Evolutionary conservation across 805 yeast genomes (phyloP).

Genomic region (Ascoidea tarda): DNA sequence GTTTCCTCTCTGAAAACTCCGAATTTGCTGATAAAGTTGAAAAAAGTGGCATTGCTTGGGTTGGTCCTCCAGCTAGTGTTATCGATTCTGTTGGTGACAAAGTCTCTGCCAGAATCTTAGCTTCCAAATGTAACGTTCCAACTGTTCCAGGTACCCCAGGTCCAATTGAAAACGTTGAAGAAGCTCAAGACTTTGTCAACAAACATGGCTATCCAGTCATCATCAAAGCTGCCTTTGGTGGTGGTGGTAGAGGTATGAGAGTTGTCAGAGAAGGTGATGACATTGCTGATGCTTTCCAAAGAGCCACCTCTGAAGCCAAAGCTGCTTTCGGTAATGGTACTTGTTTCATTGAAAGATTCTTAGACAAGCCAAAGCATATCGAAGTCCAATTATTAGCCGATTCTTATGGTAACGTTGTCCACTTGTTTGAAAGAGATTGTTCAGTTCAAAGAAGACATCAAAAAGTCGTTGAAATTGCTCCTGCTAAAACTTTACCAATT

Average conservation of each 20-base stretch:
- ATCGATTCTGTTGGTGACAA: constrained; percentile 96
- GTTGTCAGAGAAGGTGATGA: constrained; percentile 95
- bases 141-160: constrained; percentile 98
- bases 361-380: constrained; percentile 92
- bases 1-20: constrained; percentile 80
- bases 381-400: constrained; percentile 96
- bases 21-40: constrained; percentile 89
- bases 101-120: constrained; percentile 85
- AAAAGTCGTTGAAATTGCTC: constrained; percentile 97
- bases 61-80: constrained; percentile 81
- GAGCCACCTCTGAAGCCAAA: constrained; percentile 90
- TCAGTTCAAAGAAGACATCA: constrained; percentile 99
- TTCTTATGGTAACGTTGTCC: constrained; percentile 86
- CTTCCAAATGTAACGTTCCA: constrained; percentile 72
- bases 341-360: constrained; percentile 90
- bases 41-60: constrained; percentile 86
- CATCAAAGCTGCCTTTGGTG: constrained; percentile 98
- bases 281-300: constrained; percentile 77
- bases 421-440: constrained; percentile 94
- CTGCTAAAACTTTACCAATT: constrained; percentile 80
- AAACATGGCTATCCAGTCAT: constrained; percentile 91
- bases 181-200: constrained; percentile 68
- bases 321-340: constrained; percentile 98
- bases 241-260: constrained; percentile 99
- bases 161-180: constrained; percentile 69